Base-by-base conservation (phyloP, 108 stramenopile species). In the Nitzschia putrida region DNA sequence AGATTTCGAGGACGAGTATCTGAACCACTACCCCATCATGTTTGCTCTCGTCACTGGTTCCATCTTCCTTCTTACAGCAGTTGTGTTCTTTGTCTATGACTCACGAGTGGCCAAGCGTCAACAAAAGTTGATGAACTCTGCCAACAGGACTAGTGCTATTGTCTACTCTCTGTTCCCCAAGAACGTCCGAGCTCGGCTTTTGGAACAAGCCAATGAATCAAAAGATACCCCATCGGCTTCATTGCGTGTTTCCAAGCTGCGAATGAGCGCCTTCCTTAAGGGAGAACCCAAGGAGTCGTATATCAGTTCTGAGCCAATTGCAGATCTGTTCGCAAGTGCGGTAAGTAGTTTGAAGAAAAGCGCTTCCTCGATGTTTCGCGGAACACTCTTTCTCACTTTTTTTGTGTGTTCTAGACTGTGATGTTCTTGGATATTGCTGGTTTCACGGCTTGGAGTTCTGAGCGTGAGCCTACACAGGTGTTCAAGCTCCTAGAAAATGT, bases 281-380 rank as follows among this genome's bases (percentile, higher is more conserved):
- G 58, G 58, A 38, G 26, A 22, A 39, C 26, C 29, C 26, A 60
- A n/a, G 8, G 38, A 34, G 16, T 18, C 55, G 12, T 14, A 23
- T 2, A 25, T 56, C 23, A 56, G 55, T 23, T 39, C 55, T 21
- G 24, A 80, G 25, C 83, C 83, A 8, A 71, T 84, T 39, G 83
- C 83, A 1, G 83, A 84, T 53, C 47, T 84, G 34, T 84, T 84
- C 53, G 64, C 68, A 43, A 68, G 80, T 50, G 55, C 22, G 55
- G 16, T 60, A 40, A 40, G 58, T 60, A 2, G 16, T 40, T 26
- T 3, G n/a, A n/a, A 14, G 13, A 16, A 38, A 37, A 5, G 16
- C 1, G 16, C 29, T 5, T 11, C 14, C 3, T 4, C 14, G 16
- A 60, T 22, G 2, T 34, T 12, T 0, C 5, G 38, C 5, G 2